Conservation (phyloP, 306 rosid species). For the Citrullus mucosospermus region DNA sequence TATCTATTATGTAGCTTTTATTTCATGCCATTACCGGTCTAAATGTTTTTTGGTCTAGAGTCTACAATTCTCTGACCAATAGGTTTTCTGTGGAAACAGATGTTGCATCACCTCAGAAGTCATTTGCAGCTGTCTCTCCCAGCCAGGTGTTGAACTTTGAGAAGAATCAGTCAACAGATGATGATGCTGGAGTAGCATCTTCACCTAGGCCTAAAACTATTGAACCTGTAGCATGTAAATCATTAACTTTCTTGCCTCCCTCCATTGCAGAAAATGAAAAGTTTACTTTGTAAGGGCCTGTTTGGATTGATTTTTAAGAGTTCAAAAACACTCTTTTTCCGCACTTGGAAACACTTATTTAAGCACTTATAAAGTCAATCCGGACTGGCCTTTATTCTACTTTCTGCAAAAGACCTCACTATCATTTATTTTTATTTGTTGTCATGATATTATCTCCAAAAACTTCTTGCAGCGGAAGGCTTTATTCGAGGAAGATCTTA, state of each 20-base stretch:
- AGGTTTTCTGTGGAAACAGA: conserved; percentile 35
- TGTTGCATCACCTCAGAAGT: conserved; percentile 38
- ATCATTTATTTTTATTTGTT: background rate
- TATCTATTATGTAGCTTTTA: background rate
- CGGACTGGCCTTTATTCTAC: background rate
- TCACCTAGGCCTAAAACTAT: conserved; percentile 40
- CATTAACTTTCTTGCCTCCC: conserved; percentile 18
- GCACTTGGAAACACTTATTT: too few species aligned
- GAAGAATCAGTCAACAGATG: conserved; percentile 41
- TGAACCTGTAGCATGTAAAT: conserved; percentile 66
- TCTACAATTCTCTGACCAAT: conserved; percentile 5
- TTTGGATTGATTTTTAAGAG: too few species aligned
- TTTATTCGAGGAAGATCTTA: conserved; percentile 91
- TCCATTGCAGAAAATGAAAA: background rate
- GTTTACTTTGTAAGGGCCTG: too few species aligned
- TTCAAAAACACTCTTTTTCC: too few species aligned
- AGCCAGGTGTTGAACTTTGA: conserved; percentile 38
- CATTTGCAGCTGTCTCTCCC: conserved; percentile 40
- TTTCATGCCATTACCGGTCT: background rate
- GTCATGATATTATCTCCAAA: conserved; percentile 9
- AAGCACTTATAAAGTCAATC: too few species aligned
- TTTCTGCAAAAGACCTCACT: background rate
- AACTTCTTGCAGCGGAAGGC: conserved; percentile 97
- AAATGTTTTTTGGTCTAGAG: background rate
- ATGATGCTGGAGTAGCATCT: conserved; percentile 51